Evolutionary conservation across 345 rosid species (phyloP), one percentile per base, ranked within the genome.

Genomic region (Eucalyptus regnans): DNA sequence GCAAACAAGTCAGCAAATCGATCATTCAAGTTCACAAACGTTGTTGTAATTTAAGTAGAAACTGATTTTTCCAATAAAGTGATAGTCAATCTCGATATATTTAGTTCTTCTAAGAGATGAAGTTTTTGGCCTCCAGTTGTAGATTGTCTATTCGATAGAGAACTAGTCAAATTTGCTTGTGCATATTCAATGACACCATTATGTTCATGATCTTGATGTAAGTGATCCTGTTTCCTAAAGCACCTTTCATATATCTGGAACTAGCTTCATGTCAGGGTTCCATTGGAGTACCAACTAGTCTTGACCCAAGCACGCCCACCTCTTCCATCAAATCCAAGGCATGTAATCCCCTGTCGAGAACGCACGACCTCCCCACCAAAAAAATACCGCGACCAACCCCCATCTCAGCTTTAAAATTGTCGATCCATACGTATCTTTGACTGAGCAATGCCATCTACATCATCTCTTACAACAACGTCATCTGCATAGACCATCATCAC

Each of bases 381-480:
- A 64, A 64, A 64, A 0, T n/a, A n/a, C 17, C 1, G 0, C 6
- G 11, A n/a, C 37, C 20, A 7, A 64, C 41, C 41, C 3, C 1
- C 9, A 15, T 64, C 41, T 33, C 0, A 3, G 7, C 10, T 64
- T n/a, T 64, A n/a, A 64, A n/a, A 62, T 64, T n/a, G 31, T n/a
- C 20, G 10, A 64, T 7, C 2, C 37, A 64, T n/a, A 64, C 76
- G 10, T 64, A 20, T 15, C 37, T 64, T 64, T n/a, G 31, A 64
- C 76, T 0, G 10, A 64, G 76, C 37, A 64, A n/a, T 64, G 76
- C 76, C 76, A 14, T 64, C 20, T 33, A 17, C 20, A n/a, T n/a
- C 76, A 64, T 64, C 5, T 64, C 76, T 14, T 29, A 13, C 17
- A 4, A 27, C 15, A 11, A 27, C 31, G 7, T 60, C 31, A 60